These are phyloP conservation scores for Tricholomella constricta DNA, from an alignment of 768 basidiomycete genomes.

Conservation along the genomic window DNA sequence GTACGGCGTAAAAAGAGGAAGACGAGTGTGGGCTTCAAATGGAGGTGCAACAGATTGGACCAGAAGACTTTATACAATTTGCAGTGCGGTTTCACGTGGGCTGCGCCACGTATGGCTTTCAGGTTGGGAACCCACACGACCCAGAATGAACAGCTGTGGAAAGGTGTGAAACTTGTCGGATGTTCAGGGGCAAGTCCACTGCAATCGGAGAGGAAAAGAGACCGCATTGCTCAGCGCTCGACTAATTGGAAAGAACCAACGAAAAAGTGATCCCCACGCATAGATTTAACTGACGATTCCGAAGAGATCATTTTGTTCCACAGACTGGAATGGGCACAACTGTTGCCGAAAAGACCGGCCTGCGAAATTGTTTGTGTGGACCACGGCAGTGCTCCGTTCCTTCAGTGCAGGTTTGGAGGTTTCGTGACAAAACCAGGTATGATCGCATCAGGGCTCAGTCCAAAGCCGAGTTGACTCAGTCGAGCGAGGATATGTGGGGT, in stretches of 20 bases:
- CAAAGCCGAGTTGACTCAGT: neutral
- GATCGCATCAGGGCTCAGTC: neutral
- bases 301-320: no score
- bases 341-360: conserved; percentile 1
- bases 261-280: conserved; percentile 2
- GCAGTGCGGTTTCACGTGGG: conserved; percentile 10
- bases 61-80: neutral
- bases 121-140: neutral
- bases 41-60: neutral
- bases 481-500: neutral
- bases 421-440: neutral
- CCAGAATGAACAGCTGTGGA: neutral
- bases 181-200: neutral
- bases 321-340: no score
- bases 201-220: neutral
- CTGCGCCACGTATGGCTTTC: conserved; percentile 12
- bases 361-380: neutral
- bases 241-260: neutral
- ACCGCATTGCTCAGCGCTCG: neutral
- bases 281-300: conserved; percentile 8
- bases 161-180: conserved; percentile 7
- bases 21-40: neutral
- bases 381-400: neutral
- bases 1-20: neutral
- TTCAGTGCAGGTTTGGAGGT: neutral